Evolutionary conservation across 805 yeast species (phyloP), one percentile per base, ranked within the genome.

Genomic region (Brettanomyces custersianus): DNA sequence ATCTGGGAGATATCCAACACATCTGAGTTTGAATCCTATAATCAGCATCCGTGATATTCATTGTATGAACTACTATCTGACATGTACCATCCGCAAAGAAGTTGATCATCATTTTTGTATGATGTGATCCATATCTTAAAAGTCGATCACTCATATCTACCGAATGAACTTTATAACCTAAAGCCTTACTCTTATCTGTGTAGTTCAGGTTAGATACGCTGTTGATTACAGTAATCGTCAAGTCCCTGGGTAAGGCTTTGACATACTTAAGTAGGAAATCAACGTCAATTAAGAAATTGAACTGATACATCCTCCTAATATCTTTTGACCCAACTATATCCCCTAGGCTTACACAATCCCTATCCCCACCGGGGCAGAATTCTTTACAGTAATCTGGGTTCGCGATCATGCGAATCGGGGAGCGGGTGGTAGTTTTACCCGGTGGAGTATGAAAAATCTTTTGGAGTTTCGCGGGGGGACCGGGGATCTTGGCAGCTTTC

Each of bases 71-170:
- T 17, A 72, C 72, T 0, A 80, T 52, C 47, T 72, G 76, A 22
- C 67, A 52, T 0, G 66, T 54, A 13, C 57, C 59, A 41, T 71
- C 72, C 2, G 49, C 49, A 46, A 63, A 75, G 39, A 68, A 58
- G 46, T 79, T 79, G 11, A 80, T 57, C 65, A 80, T 74, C 69
- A 80, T 57, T 49, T 80, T 80, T 1, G 84, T 67, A 51, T 80
- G 90, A 51, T 80, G 87, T 3, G 68, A 61, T 0, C 72, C 56
- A 45, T 42, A 70, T 15, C 57, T 64, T 1, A 45, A 42, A 9
- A 52, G 35, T 12, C 40, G 41, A 16, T 37, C 36, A 8, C 51
- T 38, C 1, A 68, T 61, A 29, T 55, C 55, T 6, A 63, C 37
- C 9, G 51, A 43, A 3, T 38, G 33, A 6, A 58, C 42, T 5